Evolutionary conservation across 306 rosid genomes (phyloP), one percentile per base, ranked within the genome.

Genomic region (Inga oerstediana): DNA sequence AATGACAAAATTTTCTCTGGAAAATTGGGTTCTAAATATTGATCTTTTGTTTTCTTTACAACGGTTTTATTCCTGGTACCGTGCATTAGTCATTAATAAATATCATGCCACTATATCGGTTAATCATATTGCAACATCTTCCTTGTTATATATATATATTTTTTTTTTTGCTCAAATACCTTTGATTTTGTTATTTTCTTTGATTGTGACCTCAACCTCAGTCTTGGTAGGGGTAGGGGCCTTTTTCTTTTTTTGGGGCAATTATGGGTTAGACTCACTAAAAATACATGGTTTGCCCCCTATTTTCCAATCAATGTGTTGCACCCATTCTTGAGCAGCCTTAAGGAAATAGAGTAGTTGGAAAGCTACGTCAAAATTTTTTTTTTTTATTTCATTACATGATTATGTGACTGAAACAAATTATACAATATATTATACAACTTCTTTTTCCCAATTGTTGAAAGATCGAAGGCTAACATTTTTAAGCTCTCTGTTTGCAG

Each of bases 381-480:
- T 14, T 35, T 0, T 41, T 71, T 65, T 8, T 45, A 46, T 67
- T 48, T 8, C 54, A 46, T 67, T 48, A 37, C 51, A 65, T 45
- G 41, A 61, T 13, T 75, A 24, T 34, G 66, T 13, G 64, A 70
- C 35, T 74, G 72, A 78, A 62, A 48, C 24, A 72, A 52, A 56
- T 34, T 73, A 74, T 68, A 46, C 43, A 48, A 76, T 45, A 76
- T 79, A n/a, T 30, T 66, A 37, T 49, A 22, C 59, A 13, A 51
- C 20, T 73, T 76, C 41, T 66, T 13, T 66, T 72, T 85, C 56
- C 59, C 15, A 72, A 8, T 32, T 34, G 51, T 54, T 52, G 67
- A 79, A 45, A 62, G 72, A 19, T 67, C n/a, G 51, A 68, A 86
- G 62, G 61, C 46, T 72, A 17, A 27, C 27, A 62, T 39, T 67